Evolutionary conservation across 2,329 filamentous ascomycete species (phyloP).

Genomic region (Leptodontidium sp.): DNA sequence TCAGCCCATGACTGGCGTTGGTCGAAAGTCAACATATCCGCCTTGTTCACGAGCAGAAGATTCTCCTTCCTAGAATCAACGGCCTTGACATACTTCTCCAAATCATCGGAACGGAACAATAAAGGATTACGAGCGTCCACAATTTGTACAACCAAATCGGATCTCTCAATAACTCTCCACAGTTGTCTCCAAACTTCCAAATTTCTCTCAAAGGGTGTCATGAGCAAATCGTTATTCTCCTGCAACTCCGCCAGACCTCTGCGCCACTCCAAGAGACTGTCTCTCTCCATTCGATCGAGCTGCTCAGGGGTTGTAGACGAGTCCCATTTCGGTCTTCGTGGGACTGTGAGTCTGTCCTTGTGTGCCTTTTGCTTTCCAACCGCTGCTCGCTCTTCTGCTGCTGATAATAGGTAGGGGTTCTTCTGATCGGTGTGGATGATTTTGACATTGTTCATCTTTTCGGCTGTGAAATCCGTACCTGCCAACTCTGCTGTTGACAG

Average conservation of each 20-base stretch:
- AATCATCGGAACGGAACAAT: conserved; percentile 91
- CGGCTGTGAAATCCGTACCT: conserved; percentile 98
- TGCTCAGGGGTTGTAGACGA: conserved; percentile 82
- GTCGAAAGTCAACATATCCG: conserved; percentile 94
- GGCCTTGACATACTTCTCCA: conserved; percentile 94
- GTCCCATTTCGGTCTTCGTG: conserved; percentile 90
- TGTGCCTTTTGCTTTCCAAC: conserved; percentile 86
- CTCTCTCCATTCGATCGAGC: conserved; percentile 80
- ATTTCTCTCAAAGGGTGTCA: conserved; percentile 98
- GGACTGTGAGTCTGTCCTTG: conserved; percentile 82
- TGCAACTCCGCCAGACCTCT: conserved; percentile 90
- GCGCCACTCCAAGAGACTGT: conserved; percentile 86
- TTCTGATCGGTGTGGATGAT: conserved; percentile 97
- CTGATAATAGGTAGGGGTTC: conserved; percentile 91
- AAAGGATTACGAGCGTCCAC: conserved; percentile 96
- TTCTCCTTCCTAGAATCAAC: conserved; percentile 90
- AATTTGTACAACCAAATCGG: conserved; percentile 95
- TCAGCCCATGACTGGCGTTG: conserved; percentile 87
- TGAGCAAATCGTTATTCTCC: conserved; percentile 90
- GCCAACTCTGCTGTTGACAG: conserved; percentile 93
- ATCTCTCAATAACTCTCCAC: conserved; percentile 97
- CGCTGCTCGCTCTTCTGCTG: conserved; percentile 80
- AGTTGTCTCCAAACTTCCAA: conserved; percentile 97
- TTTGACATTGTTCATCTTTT: conserved; percentile 99
- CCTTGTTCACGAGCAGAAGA: conserved; percentile 94